Evolutionary conservation across 2,329 filamentous ascomycete genomes (phyloP).

Genomic region (Colletotrichum filicis): DNA sequence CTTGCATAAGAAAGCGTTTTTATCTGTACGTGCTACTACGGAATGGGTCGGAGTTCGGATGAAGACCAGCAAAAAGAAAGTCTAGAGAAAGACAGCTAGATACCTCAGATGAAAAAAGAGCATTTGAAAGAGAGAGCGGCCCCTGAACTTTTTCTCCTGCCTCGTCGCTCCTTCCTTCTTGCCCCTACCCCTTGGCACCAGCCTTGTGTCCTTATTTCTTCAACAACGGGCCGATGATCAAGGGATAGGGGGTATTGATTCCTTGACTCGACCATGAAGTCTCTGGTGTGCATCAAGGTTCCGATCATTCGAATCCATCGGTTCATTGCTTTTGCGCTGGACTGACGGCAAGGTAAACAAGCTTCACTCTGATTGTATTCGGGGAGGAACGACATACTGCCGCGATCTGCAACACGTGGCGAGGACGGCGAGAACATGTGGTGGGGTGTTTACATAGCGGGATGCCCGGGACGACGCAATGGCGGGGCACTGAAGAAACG

Average conservation of each 20-base stretch:
- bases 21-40: conserved; percentile 30
- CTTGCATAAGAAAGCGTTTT: conserved; percentile 18
- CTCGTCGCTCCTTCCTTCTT: too few species aligned
- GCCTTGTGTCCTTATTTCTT: background rate
- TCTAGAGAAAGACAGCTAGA: conserved; percentile 32
- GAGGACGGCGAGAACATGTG: conserved; percentile 1
- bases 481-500: conserved; percentile 34
- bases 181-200: background rate
- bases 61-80: conserved; percentile 26
- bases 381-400: background rate
- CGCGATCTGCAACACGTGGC: conserved; percentile 7
- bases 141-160: background rate
- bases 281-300: background rate
- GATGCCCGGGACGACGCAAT: conserved; percentile 18
- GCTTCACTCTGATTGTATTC: background rate
- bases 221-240: background rate
- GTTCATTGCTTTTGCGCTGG: background rate
- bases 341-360: background rate
- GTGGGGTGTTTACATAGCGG: conserved; percentile 8
- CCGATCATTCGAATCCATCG: background rate
- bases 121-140: conserved; percentile 3
- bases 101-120: conserved; percentile 28
- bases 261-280: background rate
- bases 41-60: conserved; percentile 34
- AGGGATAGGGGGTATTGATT: background rate